Base-by-base conservation (phyloP, 1,284 basidiomycete species). In the Leccinum subrobustum region DNA sequence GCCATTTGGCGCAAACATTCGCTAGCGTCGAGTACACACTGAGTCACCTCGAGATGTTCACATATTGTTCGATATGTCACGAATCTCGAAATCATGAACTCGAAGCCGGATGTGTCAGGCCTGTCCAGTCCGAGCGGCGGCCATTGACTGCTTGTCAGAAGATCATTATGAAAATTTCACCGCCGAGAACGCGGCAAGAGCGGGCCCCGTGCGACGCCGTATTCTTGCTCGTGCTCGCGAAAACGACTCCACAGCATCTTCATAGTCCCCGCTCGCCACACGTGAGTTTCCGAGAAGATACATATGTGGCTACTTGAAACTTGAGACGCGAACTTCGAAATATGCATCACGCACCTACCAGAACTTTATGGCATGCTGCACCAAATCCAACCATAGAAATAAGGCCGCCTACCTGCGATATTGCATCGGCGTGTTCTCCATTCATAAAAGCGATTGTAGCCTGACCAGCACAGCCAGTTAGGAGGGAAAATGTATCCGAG, bases 21-120 rank as follows among this genome's bases (percentile, higher is more conserved):
- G 25, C 25, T 27, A 27, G 25, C 6, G 25, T 27, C 25, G 25
- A 27, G 25, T 27, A 27, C 25, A 27, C 25, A 27, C 25, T 27
- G 25, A 27, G 25, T 27, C 25, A 7, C 25, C 23, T 27, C 27
- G 27, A 61, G 53, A 8, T n/a, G 37, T 31, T 62, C 60, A 9
- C 60, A 61, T 18, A 61, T 44, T 16, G 39, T 16, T 20, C 7
- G 60, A 35, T 57, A 61, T n/a, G 56, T 52, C 4, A 14, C 20
- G 39, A 23, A 57, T 18, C 35, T 61, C 1, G 48, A 39, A 18
- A 8, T 9, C 1, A 33, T 29, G 52, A 56, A 61, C 60, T 61
- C 1, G 9, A 53, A n/a, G 8, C 6, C 18, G 8, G 50, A 23
- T 3, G 3, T 14, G 14, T 52, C 14, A 27, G 25, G 11, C 12